phyloP scores from a whole-genome alignment of 2,329 filamentous ascomycete species.

The Pyrenophora graminea region DNA sequence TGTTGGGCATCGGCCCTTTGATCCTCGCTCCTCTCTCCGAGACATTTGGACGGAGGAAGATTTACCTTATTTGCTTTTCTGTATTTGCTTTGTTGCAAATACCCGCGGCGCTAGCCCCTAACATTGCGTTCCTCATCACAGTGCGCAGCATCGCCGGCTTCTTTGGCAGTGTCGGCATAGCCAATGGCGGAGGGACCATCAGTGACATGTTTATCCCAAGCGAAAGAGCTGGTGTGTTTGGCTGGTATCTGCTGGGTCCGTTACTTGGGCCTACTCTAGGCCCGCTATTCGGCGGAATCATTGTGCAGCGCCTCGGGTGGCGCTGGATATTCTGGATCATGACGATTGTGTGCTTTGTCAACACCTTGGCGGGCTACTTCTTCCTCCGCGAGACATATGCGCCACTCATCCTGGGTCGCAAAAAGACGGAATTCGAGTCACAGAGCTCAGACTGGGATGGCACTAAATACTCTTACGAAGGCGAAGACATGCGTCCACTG shows the following conservation, averaged over 20 bases:
- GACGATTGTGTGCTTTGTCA: conserved; percentile 49
- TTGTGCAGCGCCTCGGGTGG: conserved; percentile 53
- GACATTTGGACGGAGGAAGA: conserved; percentile 51
- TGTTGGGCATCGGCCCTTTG: conserved; percentile 54
- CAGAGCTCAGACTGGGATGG: conserved; percentile 27
- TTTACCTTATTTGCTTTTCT: conserved; percentile 53
- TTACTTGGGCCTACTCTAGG: conserved; percentile 51
- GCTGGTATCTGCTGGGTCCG: conserved; percentile 52
- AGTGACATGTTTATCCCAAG: conserved; percentile 56
- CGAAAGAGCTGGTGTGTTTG: conserved; percentile 53
- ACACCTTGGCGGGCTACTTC: conserved; percentile 50
- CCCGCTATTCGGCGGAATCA: conserved; percentile 51
- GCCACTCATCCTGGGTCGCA: conserved; percentile 46
- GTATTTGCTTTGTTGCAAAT: conserved; percentile 54
- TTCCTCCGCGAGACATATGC: conserved; percentile 53
- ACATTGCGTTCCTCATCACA: conserved; percentile 51
- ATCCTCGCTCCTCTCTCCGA: conserved; percentile 54
- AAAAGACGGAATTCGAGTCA: conserved; percentile 43
- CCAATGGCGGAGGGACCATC: conserved; percentile 58
- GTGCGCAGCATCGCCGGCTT: conserved; percentile 54
- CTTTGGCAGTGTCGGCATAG: conserved; percentile 56
- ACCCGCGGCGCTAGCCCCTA: conserved; percentile 53
- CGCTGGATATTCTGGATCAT: conserved; percentile 56
- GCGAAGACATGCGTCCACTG: conserved; percentile 49
- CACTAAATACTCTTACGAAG: conserved; percentile 49